Conservation (phyloP, 768 basidiomycete genomes). For the Pluteus cervinus region DNA sequence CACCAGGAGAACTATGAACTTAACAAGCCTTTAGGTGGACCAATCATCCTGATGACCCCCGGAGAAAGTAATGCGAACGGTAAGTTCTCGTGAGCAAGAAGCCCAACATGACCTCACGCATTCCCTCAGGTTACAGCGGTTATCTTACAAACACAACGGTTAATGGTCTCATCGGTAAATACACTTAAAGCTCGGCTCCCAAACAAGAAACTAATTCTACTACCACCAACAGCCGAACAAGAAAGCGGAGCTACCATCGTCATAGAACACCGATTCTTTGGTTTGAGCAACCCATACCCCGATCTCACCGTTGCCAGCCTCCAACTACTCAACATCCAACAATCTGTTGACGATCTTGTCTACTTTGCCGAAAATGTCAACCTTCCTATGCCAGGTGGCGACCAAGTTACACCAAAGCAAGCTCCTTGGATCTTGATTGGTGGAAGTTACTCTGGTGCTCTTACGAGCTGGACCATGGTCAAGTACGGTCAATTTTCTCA, state of each 20-base stretch:
- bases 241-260: constrained; percentile 58
- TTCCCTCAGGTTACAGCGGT: constrained; percentile 31
- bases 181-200: background rate
- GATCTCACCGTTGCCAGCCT: constrained; percentile 57
- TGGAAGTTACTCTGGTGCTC: constrained; percentile 45
- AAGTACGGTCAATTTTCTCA: constrained; percentile 34
- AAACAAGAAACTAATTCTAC: background rate
- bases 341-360: constrained; percentile 67
- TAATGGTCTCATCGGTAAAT: constrained; percentile 47
- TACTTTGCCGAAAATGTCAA: constrained; percentile 64
- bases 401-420: constrained; percentile 49
- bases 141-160: constrained; percentile 64
- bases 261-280: constrained; percentile 72
- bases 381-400: constrained; percentile 63
- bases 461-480: constrained; percentile 64
- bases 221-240: constrained; percentile 44
- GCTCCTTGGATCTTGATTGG: constrained; percentile 47
- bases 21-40: constrained; percentile 35
- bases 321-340: constrained; percentile 58
- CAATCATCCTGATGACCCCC: constrained; percentile 60
- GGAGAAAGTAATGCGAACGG: constrained; percentile 57
- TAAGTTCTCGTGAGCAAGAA: constrained; percentile 12
- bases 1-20: constrained; percentile 2
- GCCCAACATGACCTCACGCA: constrained; percentile 1
- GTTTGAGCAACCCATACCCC: constrained; percentile 63